These are phyloP conservation scores for Kwoniella bestiolae DNA, from an alignment of 768 basidiomycete genomes.

Conservation along the genomic window DNA sequence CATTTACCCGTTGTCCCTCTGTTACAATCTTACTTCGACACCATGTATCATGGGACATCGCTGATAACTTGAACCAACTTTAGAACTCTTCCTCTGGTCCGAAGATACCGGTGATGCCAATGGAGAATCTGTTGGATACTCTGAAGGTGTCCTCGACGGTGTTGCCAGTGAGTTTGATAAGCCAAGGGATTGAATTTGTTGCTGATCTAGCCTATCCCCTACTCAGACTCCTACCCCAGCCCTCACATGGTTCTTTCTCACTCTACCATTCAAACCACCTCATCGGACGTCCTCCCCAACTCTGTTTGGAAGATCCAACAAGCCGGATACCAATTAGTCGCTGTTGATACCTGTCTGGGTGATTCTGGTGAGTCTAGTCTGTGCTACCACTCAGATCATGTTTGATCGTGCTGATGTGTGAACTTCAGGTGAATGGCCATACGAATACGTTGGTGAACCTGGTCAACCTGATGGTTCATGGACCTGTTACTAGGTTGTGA, in stretches of 20 bases:
- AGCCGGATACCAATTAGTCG: slow-evolving; percentile 51
- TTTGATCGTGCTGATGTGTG: not conserved
- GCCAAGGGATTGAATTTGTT: too few relatives aligned
- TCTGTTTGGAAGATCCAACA: slow-evolving; percentile 33
- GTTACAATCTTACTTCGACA: not conserved
- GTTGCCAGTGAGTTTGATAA: slow-evolving; percentile 24
- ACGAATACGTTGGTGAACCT: slow-evolving; percentile 49
- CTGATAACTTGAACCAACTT: too few relatives aligned
- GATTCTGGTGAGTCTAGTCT: slow-evolving; percentile 36
- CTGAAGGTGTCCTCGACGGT: slow-evolving; percentile 36
- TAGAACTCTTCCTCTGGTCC: slow-evolving; percentile 51
- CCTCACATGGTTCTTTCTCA: slow-evolving; percentile 18
- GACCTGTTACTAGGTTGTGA: slow-evolving; percentile 37
- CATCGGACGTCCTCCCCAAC: slow-evolving; percentile 45
- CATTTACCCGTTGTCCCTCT: not conserved
- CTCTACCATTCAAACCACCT: slow-evolving; percentile 27
- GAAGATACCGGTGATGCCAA: slow-evolving; percentile 50
- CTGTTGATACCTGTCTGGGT: slow-evolving; percentile 56
- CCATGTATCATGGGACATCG: too few relatives aligned
- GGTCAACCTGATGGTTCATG: slow-evolving; percentile 48
- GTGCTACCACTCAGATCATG: not conserved
- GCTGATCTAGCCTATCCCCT: too few relatives aligned
- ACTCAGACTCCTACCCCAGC: slow-evolving; percentile 11
- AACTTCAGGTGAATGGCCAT: slow-evolving; percentile 51
- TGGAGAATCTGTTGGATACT: slow-evolving; percentile 36